A percentile compares a stretch with the other conserved stretches of the same genome.
These are phyloP conservation scores for Colletotrichum destructivum DNA, from an alignment of 2,329 filamentous ascomycete species.

Conservation along the genomic window DNA sequence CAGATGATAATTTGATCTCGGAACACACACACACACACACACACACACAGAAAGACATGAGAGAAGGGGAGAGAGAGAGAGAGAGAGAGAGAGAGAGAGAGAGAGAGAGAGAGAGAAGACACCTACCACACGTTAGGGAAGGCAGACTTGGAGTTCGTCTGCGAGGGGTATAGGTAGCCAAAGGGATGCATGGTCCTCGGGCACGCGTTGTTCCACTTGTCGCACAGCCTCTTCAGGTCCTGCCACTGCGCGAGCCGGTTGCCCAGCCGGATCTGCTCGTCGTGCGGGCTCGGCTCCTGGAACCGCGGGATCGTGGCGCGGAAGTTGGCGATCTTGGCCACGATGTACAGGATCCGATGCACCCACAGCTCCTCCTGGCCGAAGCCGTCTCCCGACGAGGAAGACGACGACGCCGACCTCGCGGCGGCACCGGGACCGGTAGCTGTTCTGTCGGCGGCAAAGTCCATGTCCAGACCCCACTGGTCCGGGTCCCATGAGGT, in stretches of 20 bases:
- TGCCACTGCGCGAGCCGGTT: slow-evolving; percentile 83
- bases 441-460: slow-evolving; percentile 53
- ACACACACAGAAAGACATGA: background rate
- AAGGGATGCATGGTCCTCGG: slow-evolving; percentile 91
- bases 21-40: too few species aligned
- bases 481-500: slow-evolving; percentile 91
- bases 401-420: slow-evolving; percentile 51
- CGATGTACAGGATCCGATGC: slow-evolving; percentile 88
- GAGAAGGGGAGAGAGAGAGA: background rate
- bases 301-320: slow-evolving; percentile 77
- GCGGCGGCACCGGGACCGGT: slow-evolving; percentile 33
- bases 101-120: background rate
- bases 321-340: slow-evolving; percentile 90
- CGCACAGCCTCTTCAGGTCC: slow-evolving; percentile 83
- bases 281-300: slow-evolving; percentile 71
- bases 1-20: background rate
- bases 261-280: slow-evolving; percentile 75
- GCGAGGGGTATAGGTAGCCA: slow-evolving; percentile 79
- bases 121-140: slow-evolving; percentile 90
- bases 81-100: background rate
- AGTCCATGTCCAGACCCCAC: slow-evolving; percentile 88
- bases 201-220: slow-evolving; percentile 84
- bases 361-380: slow-evolving; percentile 89
- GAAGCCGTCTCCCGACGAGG: slow-evolving; percentile 18
- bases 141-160: slow-evolving; percentile 77